A percentile compares a stretch with the other conserved stretches of the same genome.
Conservation (phyloP, 1,284 basidiomycete species). For the Sporisorium scitamineum region DNA sequence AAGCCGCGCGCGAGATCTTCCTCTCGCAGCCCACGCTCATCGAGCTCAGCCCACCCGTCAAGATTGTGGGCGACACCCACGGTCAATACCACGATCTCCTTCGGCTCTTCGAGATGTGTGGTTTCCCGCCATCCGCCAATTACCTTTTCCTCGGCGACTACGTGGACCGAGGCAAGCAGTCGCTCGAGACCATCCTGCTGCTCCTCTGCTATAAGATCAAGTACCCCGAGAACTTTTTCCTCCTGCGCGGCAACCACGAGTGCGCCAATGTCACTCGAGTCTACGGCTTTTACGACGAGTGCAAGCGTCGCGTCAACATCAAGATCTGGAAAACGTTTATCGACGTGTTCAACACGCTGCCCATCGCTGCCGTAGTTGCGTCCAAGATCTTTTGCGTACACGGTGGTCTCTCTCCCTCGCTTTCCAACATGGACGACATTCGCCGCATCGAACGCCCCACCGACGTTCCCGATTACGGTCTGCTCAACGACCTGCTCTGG, state of each 20-base stretch:
- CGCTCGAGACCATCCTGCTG: constrained; percentile 95
- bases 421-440: constrained; percentile 99
- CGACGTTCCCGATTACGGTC: constrained; percentile 98
- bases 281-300: constrained; percentile 99
- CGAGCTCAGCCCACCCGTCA: constrained; percentile 96
- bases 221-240: constrained; percentile 99
- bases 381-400: constrained; percentile 99
- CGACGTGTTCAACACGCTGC: constrained; percentile 98
- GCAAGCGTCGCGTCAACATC: constrained; percentile 98
- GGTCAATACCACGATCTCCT: constrained; percentile 99
- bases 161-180: constrained; percentile 98
- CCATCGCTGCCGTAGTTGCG: constrained; percentile 97
- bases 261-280: constrained; percentile 99
- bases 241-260: constrained; percentile 97
- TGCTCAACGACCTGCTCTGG: constrained; percentile 97
- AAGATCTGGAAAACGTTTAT: constrained; percentile 99
- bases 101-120: constrained; percentile 98
- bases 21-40: constrained; percentile 96
- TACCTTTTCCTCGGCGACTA: constrained; percentile 99
- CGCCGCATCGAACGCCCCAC: constrained; percentile 97
- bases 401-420: constrained; percentile 95
- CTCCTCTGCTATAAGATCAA: constrained; percentile 96
- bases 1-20: constrained; percentile 96
- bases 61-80: constrained; percentile 99
- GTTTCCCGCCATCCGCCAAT: constrained; percentile 95